Percentiles rank a stretch among this genome's conserved stretches.
phyloP scores from a whole-genome alignment of 2,329 filamentous ascomycete species.

The Parafenestella ontariensis region DNA sequence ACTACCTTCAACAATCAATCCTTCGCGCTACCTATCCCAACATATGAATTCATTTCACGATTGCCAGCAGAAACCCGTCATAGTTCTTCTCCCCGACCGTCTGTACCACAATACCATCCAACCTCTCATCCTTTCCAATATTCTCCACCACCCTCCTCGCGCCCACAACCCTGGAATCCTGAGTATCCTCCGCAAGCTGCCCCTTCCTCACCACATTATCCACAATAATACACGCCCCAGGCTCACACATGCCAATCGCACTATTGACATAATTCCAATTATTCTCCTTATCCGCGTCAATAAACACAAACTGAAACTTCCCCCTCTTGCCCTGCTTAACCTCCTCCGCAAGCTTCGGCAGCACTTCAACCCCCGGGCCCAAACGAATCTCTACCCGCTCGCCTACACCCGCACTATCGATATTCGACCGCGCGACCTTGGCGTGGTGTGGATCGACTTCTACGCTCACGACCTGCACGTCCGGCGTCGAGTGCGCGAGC shows the following conservation, averaged over 20 bases:
- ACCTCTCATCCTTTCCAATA: slow-evolving; percentile 51
- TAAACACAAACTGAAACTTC: slow-evolving; percentile 60
- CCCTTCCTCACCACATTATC: slow-evolving; percentile 60
- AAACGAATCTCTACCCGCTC: slow-evolving; percentile 55
- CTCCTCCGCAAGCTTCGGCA: slow-evolving; percentile 52
- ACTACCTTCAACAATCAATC: not conserved
- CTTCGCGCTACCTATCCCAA: not conserved
- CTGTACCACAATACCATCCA: slow-evolving; percentile 55
- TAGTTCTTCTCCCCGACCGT: slow-evolving; percentile 57
- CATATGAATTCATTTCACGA: slow-evolving; percentile 41
- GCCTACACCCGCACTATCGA: slow-evolving; percentile 50
- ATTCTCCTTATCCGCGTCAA: slow-evolving; percentile 61
- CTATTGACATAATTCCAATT: slow-evolving; percentile 59
- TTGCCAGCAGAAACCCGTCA: slow-evolving; percentile 55
- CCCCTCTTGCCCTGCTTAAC: slow-evolving; percentile 48
- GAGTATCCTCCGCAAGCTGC: slow-evolving; percentile 41
- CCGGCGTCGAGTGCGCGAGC: slow-evolving; percentile 53
- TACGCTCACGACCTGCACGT: slow-evolving; percentile 57
- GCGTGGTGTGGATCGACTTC: slow-evolving; percentile 58
- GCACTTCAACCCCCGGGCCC: slow-evolving; percentile 54
- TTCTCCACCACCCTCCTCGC: slow-evolving; percentile 52
- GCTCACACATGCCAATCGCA: slow-evolving; percentile 52
- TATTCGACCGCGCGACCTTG: slow-evolving; percentile 57
- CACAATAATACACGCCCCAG: slow-evolving; percentile 54
- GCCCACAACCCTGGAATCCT: slow-evolving; percentile 37